Base-by-base conservation (phyloP, 2,329 filamentous ascomycete genomes). In the Colletotrichum eleusines region DNA sequence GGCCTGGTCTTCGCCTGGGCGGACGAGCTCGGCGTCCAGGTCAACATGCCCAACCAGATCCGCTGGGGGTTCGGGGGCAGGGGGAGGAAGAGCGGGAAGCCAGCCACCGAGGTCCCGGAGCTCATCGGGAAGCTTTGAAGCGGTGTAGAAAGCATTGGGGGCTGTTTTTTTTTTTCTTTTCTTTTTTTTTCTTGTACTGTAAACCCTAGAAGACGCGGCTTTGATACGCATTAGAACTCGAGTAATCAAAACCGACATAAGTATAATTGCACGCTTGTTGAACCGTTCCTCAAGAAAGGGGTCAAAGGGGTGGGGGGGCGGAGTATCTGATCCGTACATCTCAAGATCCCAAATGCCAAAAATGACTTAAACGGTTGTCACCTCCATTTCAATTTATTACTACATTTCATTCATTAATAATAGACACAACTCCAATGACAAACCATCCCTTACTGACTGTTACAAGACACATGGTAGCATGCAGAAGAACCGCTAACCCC, bases 31-130 rank as follows among this genome's bases (percentile, higher is more conserved):
- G 80, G 80, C 2, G 77, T 82, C 1, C 74, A 81, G 38, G 81
- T 87, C 50, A 78, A 81, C 57, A 78, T 85, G 73, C 82, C 85
- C 1, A 82, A 81, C 64, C 86, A 87, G 78, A 86, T 86, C 74
- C 80, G 82, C 26, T 89, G 87, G 87, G 86, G 84, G 0, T 89
- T 88, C 74, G 82, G 80, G 0, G 85, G 85, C 0, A 76, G 82
- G 5, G 57, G 57, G 5, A 59, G 6, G 40, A 42, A 80, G 50
- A 38, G 53, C 53, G 28, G 40, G 26, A 23, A 3, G 18, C 38
- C 57, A 7, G 57, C 18, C 5, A 59, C 57, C 18, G 57, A 59
- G 23, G 23, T 59, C n/a, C 57, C 57, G 8, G 57, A 59, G 57
- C 16, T 59, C 9, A 33, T 59, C 26, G 57, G 57, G 2, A 59